phyloP scores from a whole-genome alignment of 139 green algal genomes.

The Chlorella vulgaris region DNA sequence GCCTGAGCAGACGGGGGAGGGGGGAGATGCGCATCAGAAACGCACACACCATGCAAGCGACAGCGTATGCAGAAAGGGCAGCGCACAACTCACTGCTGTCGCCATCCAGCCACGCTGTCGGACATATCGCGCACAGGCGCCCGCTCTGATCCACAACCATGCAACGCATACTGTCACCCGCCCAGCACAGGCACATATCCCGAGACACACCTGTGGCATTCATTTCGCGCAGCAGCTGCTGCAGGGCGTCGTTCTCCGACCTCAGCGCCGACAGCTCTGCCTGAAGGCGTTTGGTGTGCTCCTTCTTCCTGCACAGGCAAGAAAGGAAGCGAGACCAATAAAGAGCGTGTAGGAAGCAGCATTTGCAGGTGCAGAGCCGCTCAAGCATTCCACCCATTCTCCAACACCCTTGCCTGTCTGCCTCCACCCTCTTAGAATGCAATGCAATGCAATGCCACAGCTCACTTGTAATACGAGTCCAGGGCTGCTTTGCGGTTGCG shows the following conservation, averaged over 20 bases:
- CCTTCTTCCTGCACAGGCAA: conserved; percentile 7
- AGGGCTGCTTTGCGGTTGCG: conserved; percentile 47
- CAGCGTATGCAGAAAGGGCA: not conserved
- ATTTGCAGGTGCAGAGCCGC: no score
- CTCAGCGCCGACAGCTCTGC: not conserved
- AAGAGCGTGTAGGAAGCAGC: not conserved
- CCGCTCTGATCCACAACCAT: no score
- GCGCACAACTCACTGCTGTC: no score
- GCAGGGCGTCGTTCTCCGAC: conserved; percentile 31
- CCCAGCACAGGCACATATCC: no score
- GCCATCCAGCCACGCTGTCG: no score
- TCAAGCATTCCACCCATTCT: no score
- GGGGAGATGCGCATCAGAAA: not conserved
- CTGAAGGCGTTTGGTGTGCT: conserved; percentile 17
- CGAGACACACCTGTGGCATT: not conserved
- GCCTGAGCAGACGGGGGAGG: conserved; percentile 1
- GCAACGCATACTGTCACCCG: no score
- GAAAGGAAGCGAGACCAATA: not conserved
- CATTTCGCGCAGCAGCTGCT: conserved; percentile 26
- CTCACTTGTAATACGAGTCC: conserved; percentile 41
- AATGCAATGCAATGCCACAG: not conserved
- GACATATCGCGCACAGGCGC: no score
- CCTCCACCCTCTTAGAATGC: no score
- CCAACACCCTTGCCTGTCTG: no score
- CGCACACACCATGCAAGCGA: not conserved